A percentile compares a stretch with the other conserved stretches of the same genome.
These are phyloP conservation scores for Mortierella sp. DNA, from an alignment of 371 early-diverging fungal genomes.

Conservation along the genomic window DNA sequence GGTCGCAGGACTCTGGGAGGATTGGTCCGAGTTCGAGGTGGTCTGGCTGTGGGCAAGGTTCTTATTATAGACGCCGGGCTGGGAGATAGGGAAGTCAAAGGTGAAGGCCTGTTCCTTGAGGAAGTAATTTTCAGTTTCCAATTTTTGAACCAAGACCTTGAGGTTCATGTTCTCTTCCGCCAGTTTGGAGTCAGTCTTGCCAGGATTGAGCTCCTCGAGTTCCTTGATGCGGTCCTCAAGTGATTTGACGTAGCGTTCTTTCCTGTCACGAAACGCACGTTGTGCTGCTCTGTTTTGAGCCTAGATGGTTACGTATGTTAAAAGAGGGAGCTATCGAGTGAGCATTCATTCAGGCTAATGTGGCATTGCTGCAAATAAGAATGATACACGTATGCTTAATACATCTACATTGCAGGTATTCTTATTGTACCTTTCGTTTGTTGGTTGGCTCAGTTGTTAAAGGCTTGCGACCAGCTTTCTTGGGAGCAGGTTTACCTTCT, in stretches of 20 bases:
- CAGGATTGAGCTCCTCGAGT: conserved; percentile 61
- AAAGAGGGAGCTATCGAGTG: conserved; percentile 62
- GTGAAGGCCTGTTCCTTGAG: conserved; percentile 59
- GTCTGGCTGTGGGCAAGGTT: conserved; percentile 17
- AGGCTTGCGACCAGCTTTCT: conserved; percentile 55
- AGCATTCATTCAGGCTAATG: too few species aligned
- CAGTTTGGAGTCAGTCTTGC: conserved; percentile 59
- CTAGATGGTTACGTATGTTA: conserved; percentile 35
- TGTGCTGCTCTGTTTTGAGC: conserved; percentile 84
- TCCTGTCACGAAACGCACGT: conserved; percentile 81
- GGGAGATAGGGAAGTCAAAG: conserved; percentile 62
- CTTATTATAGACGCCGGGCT: conserved; percentile 45
- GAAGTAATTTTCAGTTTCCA: conserved; percentile 65
- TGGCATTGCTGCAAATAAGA: too few species aligned
- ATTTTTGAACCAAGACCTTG: conserved; percentile 59
- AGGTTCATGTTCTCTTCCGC: conserved; percentile 66
- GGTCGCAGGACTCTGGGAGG: conserved; percentile 25
- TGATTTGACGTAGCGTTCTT: conserved; percentile 72
- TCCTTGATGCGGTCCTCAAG: conserved; percentile 78
- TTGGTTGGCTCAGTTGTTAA: conserved; percentile 54
- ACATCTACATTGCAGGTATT: too few species aligned
- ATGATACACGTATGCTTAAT: too few species aligned
- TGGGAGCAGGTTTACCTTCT: conserved; percentile 53
- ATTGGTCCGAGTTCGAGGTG: conserved; percentile 15
- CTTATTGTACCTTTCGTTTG: conserved; percentile 45